Conservation (phyloP, 257 asterid genomes). For the Solanum chilense region DNA sequence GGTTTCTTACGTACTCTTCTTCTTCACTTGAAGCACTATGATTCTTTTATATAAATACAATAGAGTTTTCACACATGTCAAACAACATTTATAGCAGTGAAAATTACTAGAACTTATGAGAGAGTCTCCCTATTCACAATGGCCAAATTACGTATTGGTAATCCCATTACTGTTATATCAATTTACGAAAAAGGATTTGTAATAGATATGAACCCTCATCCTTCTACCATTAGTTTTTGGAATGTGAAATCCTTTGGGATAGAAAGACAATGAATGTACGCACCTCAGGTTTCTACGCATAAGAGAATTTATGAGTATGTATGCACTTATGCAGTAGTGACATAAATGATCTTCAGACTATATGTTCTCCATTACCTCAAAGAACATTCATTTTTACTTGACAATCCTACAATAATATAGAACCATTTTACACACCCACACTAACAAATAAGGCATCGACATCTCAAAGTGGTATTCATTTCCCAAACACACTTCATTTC, state of each 20-base stretch:
- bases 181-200: too few relatives aligned
- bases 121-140: background rate
- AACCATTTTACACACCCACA: background rate
- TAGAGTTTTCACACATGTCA: background rate
- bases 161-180: background rate
- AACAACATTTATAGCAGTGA: background rate
- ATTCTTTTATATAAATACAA: too few relatives aligned
- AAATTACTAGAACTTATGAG: background rate
- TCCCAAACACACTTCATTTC: background rate
- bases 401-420: slow-evolving; percentile 16
- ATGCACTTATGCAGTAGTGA: background rate
- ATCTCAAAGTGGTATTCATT: background rate
- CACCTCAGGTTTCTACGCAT: background rate
- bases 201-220: background rate
- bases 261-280: background rate
- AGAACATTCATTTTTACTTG: background rate
- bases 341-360: slow-evolving; percentile 5
- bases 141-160: background rate
- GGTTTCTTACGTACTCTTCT: too few relatives aligned
- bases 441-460: background rate
- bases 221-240: background rate
- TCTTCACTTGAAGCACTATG: too few relatives aligned
- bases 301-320: background rate
- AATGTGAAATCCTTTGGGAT: background rate
- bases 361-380: background rate